Evolutionary conservation across 192 early-diverging fungal species (phyloP).

Genomic region (Backusella mclennaniae): DNA sequence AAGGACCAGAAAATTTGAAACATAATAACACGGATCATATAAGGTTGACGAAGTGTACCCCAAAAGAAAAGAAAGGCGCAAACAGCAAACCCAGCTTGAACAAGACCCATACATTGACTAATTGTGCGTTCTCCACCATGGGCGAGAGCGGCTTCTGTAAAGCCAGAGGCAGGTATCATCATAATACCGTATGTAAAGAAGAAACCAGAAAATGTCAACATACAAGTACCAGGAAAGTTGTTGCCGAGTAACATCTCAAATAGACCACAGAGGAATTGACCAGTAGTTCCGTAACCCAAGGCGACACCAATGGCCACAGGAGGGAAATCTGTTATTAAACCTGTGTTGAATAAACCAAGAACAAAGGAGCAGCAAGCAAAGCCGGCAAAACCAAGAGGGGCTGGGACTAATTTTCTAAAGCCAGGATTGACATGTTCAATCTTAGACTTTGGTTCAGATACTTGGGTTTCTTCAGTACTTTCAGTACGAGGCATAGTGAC

Average conservation of each 20-base stretch:
- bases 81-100: constrained; percentile 16
- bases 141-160: background rate
- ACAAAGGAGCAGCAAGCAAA: constrained; percentile 19
- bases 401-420: background rate
- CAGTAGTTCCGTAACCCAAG: constrained; percentile 15
- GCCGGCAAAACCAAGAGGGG: constrained; percentile 19
- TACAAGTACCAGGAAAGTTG: constrained; percentile 20
- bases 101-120: background rate
- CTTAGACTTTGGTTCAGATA: background rate
- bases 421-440: background rate
- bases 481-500: background rate
- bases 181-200: constrained; percentile 29
- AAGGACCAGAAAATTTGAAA: constrained; percentile 22
- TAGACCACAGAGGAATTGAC: constrained; percentile 17
- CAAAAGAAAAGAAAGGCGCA: constrained; percentile 21
- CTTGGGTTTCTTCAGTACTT: background rate
- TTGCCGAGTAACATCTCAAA: constrained; percentile 20
- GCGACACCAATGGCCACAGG: constrained; percentile 23
- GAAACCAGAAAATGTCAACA: constrained; percentile 22
- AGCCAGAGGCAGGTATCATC: constrained; percentile 20
- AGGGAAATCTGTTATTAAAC: constrained; percentile 6
- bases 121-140: background rate
- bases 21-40: constrained; percentile 19
- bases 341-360: constrained; percentile 20
- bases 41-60: constrained; percentile 21